Base-by-base conservation (phyloP, 495 filamentous ascomycete species). In the Lasiosphaeria hispida region DNA sequence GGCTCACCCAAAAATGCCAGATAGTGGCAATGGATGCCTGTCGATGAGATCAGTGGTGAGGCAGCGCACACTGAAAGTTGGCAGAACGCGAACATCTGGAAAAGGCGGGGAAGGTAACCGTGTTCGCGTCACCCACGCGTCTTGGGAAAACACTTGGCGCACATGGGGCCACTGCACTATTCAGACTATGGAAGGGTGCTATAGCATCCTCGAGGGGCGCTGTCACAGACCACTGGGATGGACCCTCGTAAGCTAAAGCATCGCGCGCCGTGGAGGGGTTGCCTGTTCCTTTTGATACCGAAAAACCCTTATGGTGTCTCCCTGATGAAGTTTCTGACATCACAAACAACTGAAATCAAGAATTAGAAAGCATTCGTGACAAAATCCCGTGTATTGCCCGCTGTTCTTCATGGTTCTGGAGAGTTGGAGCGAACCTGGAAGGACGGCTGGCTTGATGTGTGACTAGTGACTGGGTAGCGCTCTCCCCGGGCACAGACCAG, bases 111-210 rank as follows among this genome's bases (percentile, higher is more conserved):
- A 57, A 53, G 49, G 15, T 36, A 43, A 41, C 10, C 49, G 19
- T 38, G 49, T 55, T 58, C 60, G 60, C 55, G 60, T 62, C 60
- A 62, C 18, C 10, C 4, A 62, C 60, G 60, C 60, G 60, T 55
- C 51, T 33, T 47, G 42, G 17, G 48, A 48, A 62, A 57, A 62
- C 53, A 57, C 23, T 30, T 30, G 53, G 54, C 13, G 30, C 41
- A 40, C 18, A 54, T 45, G 44, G 58, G 58, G 36, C 52, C 48
- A 30, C 49, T 7, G 8, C 6, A 41, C 30, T 62, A 57, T 37
- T 48, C 35, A 7, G 10, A 58, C 59, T 15, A 37, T 37, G 58
- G 38, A 19, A 38, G 37, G 42, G 40, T 33, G 33, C 53, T 36
- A 45, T 55, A 55, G 9, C 19, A n/a, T 37, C 10, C 36, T 18